Evolutionary conservation across 1,284 basidiomycete genomes (phyloP).

Genomic region (Golubevia sp.): DNA sequence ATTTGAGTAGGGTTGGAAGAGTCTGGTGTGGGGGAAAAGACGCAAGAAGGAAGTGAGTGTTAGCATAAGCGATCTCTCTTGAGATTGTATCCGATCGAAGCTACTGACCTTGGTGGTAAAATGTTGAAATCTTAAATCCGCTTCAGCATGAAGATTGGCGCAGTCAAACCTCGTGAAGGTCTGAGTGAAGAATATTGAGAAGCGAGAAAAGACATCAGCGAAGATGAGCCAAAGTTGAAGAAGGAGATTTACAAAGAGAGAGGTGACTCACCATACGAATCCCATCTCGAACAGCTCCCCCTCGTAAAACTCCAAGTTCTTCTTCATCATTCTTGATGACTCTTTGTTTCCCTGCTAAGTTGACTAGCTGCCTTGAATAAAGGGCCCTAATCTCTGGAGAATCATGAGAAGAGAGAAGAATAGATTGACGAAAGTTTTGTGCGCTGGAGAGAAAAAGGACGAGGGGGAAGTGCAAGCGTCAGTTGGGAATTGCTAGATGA

Average conservation of each 20-base stretch:
- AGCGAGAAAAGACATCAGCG: background rate
- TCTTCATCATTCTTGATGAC: background rate
- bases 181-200: slow-evolving; percentile 64
- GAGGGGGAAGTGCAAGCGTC: background rate
- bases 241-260: background rate
- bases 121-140: slow-evolving; percentile 81
- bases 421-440: slow-evolving; percentile 81
- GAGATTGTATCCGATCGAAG: background rate
- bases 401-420: slow-evolving; percentile 86
- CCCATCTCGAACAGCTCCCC: background rate
- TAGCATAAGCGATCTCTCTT: background rate
- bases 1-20: slow-evolving; percentile 79
- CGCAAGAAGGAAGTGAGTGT: background rate
- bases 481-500: background rate
- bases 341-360: slow-evolving; percentile 78
- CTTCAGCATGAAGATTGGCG: slow-evolving; percentile 74
- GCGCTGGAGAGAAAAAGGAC: slow-evolving; percentile 66
- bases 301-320: background rate
- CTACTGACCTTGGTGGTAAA: slow-evolving; percentile 79
- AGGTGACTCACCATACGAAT: slow-evolving; percentile 16
- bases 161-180: slow-evolving; percentile 78
- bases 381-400: slow-evolving; percentile 83
- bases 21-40: slow-evolving; percentile 65
- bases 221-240: slow-evolving; percentile 6
- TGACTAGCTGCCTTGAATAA: slow-evolving; percentile 75